Evolutionary conservation across 1,284 basidiomycete genomes (phyloP).

Genomic region (Trametes versicolor): DNA sequence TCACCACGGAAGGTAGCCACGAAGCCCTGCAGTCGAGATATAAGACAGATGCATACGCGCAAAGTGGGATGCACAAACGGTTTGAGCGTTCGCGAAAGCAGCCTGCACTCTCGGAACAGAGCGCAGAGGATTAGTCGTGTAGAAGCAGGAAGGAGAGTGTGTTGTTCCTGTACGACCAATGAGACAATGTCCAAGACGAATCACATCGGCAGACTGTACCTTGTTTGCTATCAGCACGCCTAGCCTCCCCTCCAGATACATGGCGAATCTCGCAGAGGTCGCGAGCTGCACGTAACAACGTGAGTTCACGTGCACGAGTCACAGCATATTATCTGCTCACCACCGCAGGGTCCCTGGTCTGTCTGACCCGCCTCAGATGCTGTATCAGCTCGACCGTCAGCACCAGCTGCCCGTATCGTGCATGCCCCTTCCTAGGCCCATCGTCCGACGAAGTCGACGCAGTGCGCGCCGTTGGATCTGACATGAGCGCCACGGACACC

Average conservation of each 20-base stretch:
- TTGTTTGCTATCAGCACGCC: slow-evolving; percentile 68
- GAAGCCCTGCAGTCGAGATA: slow-evolving; percentile 51
- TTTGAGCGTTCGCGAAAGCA: slow-evolving; percentile 68
- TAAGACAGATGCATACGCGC: slow-evolving; percentile 11
- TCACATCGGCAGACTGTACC: slow-evolving; percentile 48
- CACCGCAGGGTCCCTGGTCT: slow-evolving; percentile 50
- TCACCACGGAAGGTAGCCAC: slow-evolving; percentile 64
- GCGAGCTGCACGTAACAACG: slow-evolving; percentile 48
- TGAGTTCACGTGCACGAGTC: not conserved
- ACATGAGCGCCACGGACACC: slow-evolving; percentile 77
- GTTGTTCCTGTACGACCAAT: slow-evolving; percentile 59
- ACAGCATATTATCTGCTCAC: slow-evolving; percentile 42
- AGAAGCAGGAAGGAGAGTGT: slow-evolving; percentile 56
- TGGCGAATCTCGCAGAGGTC: slow-evolving; percentile 57
- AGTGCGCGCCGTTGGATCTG: slow-evolving; percentile 48
- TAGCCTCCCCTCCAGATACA: slow-evolving; percentile 66
- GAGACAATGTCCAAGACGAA: not conserved
- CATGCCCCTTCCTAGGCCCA: slow-evolving; percentile 51
- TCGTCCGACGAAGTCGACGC: slow-evolving; percentile 42
- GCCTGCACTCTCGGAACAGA: slow-evolving; percentile 68
- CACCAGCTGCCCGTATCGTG: slow-evolving; percentile 72
- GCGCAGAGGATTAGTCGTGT: slow-evolving; percentile 66
- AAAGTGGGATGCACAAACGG: slow-evolving; percentile 53
- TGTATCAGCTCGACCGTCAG: slow-evolving; percentile 72
- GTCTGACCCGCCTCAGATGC: slow-evolving; percentile 55